Percentiles rank a stretch among this genome's conserved stretches.
phyloP scores from a whole-genome alignment of 352 stramenopile genomes.

The Globisporangium cylindrosporum region DNA sequence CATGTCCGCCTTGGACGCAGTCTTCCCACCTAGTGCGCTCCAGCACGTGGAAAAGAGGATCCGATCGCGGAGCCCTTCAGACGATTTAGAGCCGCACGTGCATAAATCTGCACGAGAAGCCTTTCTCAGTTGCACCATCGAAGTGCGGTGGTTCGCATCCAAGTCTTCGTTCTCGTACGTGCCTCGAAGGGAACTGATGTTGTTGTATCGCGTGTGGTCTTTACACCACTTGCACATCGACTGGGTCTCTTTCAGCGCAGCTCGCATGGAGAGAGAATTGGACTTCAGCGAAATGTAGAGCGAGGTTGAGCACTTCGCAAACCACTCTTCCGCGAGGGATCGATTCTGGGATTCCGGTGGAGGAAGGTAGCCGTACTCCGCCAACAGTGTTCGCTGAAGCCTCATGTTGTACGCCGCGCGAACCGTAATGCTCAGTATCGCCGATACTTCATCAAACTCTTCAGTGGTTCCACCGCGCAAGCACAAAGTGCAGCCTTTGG shows the following conservation, averaged over 20 bases:
- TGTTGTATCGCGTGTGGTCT: slow-evolving; percentile 76
- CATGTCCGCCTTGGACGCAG: slow-evolving; percentile 80
- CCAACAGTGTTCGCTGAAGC: slow-evolving; percentile 57
- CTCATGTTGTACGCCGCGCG: slow-evolving; percentile 80
- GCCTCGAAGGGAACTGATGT: slow-evolving; percentile 75
- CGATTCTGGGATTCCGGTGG: slow-evolving; percentile 46
- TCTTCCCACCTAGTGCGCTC: slow-evolving; percentile 74
- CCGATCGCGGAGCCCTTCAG: slow-evolving; percentile 51
- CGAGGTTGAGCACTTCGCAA: slow-evolving; percentile 74
- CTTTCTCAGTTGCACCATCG: neutral
- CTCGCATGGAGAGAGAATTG: slow-evolving; percentile 83
- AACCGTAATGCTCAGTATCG: slow-evolving; percentile 57
- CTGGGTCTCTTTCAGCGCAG: slow-evolving; percentile 76
- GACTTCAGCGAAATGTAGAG: slow-evolving; percentile 85
- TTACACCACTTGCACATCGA: slow-evolving; percentile 86
- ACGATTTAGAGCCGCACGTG: slow-evolving; percentile 62
- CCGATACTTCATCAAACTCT: slow-evolving; percentile 69
- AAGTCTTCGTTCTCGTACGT: slow-evolving; percentile 27
- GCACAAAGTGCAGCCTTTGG: slow-evolving; percentile 80
- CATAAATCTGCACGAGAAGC: slow-evolving; percentile 34
- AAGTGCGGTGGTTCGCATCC: slow-evolving; percentile 17
- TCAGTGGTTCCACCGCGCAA: slow-evolving; percentile 61
- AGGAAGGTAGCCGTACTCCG: slow-evolving; percentile 60
- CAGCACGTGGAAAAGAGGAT: slow-evolving; percentile 86
- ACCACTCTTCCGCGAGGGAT: slow-evolving; percentile 80